A percentile compares a stretch with the other conserved stretches of the same genome.
Conservation (phyloP, 495 filamentous ascomycete genomes). For the Pseudoneurospora amorphoporcata region DNA sequence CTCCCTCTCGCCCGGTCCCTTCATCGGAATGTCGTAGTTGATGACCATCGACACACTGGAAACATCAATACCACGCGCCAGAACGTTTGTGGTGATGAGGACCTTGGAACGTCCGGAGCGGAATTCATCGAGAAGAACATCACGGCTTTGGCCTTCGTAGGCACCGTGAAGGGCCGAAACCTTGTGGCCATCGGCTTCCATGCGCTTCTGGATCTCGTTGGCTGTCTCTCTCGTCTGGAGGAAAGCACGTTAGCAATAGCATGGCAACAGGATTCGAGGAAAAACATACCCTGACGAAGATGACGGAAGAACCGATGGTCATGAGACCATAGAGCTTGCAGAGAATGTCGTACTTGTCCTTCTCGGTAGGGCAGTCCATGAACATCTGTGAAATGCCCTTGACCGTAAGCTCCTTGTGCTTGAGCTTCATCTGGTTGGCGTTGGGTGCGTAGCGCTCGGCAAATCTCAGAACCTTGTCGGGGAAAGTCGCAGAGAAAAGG, state of each 20-base stretch:
- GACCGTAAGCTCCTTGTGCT: constrained; percentile 84
- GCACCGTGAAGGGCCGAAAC: constrained; percentile 81
- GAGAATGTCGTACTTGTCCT: constrained; percentile 77
- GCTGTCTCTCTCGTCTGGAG: constrained; percentile 69
- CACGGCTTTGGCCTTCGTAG: constrained; percentile 72
- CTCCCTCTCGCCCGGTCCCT: constrained; percentile 34
- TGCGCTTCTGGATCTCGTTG: constrained; percentile 67
- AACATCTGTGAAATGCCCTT: constrained; percentile 96
- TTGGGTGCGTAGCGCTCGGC: constrained; percentile 70
- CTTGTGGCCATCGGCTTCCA: constrained; percentile 81
- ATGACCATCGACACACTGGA: constrained; percentile 94
- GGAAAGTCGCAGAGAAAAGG: constrained; percentile 95
- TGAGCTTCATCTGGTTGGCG: constrained; percentile 79
- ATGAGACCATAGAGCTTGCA: constrained; percentile 89
- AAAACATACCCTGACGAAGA: constrained; percentile 74
- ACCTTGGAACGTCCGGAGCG: constrained; percentile 80
- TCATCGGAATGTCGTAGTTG: constrained; percentile 78
- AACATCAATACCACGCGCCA: constrained; percentile 95
- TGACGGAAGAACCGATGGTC: constrained; percentile 93
- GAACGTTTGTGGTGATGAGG: constrained; percentile 96
- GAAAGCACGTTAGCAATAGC: constrained; percentile 12
- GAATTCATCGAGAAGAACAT: constrained; percentile 80
- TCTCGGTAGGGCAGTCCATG: constrained; percentile 73
- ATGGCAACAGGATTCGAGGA: neutral
- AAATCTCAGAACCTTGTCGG: constrained; percentile 68